Conservation (phyloP, 228 moss, liverwort and hornwort species). For the Sphagnum magellanicum region DNA sequence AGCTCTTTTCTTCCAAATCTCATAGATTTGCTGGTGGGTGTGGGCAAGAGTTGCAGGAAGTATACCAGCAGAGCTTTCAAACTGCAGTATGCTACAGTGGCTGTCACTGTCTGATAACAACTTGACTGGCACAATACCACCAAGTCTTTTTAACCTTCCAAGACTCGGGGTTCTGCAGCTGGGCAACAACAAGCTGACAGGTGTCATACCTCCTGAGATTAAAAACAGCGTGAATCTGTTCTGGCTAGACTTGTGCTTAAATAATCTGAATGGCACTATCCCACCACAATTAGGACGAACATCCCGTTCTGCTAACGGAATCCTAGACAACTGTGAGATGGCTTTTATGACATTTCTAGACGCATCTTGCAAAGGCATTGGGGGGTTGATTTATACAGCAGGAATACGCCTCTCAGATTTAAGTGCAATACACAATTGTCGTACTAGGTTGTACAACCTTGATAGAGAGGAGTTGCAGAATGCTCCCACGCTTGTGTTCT, state of each 20-base stretch:
- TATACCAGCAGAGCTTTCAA: slow-evolving; percentile 27
- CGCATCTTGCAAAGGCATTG: not conserved
- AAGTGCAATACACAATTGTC: not conserved
- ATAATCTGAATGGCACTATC: slow-evolving; percentile 9
- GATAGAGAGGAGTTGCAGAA: not conserved
- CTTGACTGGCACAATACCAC: slow-evolving; percentile 35
- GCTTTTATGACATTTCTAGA: not conserved
- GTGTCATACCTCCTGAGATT: slow-evolving; percentile 22
- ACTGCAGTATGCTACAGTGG: slow-evolving; percentile 15
- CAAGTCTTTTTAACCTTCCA: slow-evolving; percentile 21
- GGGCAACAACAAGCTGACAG: slow-evolving; percentile 22
- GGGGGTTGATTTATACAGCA: not conserved
- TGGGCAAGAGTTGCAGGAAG: slow-evolving; percentile 5
- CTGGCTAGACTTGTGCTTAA: slow-evolving; percentile 5
- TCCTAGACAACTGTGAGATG: not conserved
- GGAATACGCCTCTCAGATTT: slow-evolving; percentile 1
- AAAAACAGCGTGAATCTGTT: slow-evolving; percentile 15
- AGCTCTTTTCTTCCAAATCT: too few relatives aligned
- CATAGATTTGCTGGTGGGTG: too few relatives aligned
- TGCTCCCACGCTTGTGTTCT: slow-evolving; percentile 1
- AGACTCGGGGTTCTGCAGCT: slow-evolving; percentile 19
- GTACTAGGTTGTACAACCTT: not conserved
- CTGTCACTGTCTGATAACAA: slow-evolving; percentile 20
- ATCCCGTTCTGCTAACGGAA: not conserved
- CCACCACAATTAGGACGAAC: slow-evolving; percentile 2